These are phyloP conservation scores for Stachybotrys chartarum DNA, from an alignment of 2,329 filamentous ascomycete genomes.

Conservation along the genomic window DNA sequence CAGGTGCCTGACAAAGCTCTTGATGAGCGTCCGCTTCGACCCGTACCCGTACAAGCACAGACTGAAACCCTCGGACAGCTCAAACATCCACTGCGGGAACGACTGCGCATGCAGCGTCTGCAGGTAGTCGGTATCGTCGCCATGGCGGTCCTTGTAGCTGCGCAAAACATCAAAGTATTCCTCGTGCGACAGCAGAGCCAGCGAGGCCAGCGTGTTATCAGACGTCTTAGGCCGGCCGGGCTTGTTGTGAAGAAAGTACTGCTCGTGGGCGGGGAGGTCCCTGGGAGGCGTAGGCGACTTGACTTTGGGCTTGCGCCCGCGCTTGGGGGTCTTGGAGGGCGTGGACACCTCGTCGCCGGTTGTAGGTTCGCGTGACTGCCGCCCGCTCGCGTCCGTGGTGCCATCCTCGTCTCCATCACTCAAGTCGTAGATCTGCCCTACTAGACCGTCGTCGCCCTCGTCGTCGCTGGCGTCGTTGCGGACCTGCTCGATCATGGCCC, in stretches of 20 bases:
- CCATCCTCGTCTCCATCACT: slow-evolving; percentile 43
- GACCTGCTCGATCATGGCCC: slow-evolving; percentile 66
- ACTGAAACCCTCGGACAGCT: slow-evolving; percentile 79
- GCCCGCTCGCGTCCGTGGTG: slow-evolving; percentile 15
- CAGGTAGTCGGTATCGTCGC: slow-evolving; percentile 62
- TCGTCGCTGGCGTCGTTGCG: slow-evolving; percentile 62
- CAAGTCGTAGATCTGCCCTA: slow-evolving; percentile 59
- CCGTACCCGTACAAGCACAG: slow-evolving; percentile 90
- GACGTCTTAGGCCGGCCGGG: slow-evolving; percentile 78
- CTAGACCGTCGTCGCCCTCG: slow-evolving; percentile 67
- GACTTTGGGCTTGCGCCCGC: slow-evolving; percentile 17
- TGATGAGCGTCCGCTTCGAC: slow-evolving; percentile 72
- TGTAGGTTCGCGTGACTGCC: slow-evolving; percentile 5
- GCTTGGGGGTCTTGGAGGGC: slow-evolving; percentile 33
- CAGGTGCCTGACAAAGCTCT: slow-evolving; percentile 68
- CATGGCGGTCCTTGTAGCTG: slow-evolving; percentile 61
- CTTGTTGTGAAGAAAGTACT: slow-evolving; percentile 90
- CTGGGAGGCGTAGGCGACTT: slow-evolving; percentile 73
- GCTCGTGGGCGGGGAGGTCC: slow-evolving; percentile 78
- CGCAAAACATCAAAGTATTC: slow-evolving; percentile 72
- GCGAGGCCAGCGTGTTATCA: slow-evolving; percentile 69
- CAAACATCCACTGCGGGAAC: slow-evolving; percentile 89
- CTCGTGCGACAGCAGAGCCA: slow-evolving; percentile 78
- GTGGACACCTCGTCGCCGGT: slow-evolving; percentile 29
- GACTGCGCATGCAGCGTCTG: slow-evolving; percentile 69